A percentile compares a stretch with the other conserved stretches of the same genome.
These are phyloP conservation scores for Saccharum hybrid DNA, from an alignment of 202 grass and related monocot genomes.

Conservation along the genomic window DNA sequence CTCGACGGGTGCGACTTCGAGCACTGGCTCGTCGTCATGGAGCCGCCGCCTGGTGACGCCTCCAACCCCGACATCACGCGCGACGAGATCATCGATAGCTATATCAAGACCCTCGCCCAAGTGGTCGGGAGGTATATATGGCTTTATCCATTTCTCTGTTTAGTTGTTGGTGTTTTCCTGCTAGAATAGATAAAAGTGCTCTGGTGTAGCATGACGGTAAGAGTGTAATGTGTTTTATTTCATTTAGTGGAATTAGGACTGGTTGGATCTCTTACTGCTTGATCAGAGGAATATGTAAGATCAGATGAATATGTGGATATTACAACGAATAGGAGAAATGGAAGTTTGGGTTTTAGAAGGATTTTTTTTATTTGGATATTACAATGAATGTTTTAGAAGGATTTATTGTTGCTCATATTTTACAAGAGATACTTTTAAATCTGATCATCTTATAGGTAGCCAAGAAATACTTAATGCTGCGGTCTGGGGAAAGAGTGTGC, in stretches of 20 bases:
- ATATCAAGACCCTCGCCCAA: slow-evolving; percentile 68
- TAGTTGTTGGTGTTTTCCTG: background rate
- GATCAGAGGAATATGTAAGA: slow-evolving; percentile 16
- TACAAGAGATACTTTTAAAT: background rate
- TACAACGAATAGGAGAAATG: background rate
- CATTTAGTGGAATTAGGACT: background rate
- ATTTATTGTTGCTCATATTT: background rate
- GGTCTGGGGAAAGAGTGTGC: background rate
- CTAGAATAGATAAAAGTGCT: background rate
- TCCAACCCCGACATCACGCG: slow-evolving; percentile 44
- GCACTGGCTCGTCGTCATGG: slow-evolving; percentile 78
- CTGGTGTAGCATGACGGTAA: background rate
- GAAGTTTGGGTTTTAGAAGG: background rate
- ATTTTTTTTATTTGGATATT: no score
- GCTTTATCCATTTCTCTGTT: slow-evolving; percentile 16
- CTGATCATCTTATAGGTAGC: no score
- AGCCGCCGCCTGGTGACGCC: slow-evolving; percentile 57
- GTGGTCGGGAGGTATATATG: slow-evolving; percentile 56
- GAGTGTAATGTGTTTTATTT: background rate
- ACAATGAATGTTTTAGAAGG: no score
- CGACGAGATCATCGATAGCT: slow-evolving; percentile 66
- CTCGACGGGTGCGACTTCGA: slow-evolving; percentile 82
- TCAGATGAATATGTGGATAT: slow-evolving; percentile 16
- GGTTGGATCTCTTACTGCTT: background rate
- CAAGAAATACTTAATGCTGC: background rate